Conservation (phyloP, 2,329 filamentous ascomycete genomes). For the Tolypocladium capitatum region DNA sequence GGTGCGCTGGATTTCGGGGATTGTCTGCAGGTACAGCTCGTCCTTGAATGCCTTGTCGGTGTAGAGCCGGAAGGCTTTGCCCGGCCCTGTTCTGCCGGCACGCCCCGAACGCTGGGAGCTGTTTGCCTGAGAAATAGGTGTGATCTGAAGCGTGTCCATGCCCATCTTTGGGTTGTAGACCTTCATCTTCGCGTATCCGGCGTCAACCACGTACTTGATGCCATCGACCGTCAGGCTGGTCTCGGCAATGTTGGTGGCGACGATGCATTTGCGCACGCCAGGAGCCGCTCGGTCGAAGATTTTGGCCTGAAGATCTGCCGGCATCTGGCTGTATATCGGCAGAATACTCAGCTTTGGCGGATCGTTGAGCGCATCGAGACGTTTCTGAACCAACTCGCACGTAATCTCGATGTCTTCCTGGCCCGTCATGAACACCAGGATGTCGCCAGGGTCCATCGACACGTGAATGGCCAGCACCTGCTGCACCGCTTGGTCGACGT, state of each 20-base stretch:
- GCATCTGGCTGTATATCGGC: slow-evolving; percentile 99
- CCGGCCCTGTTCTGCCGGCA: slow-evolving; percentile 85
- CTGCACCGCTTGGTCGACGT: slow-evolving; percentile 92
- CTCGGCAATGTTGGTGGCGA: slow-evolving; percentile 96
- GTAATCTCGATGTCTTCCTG: slow-evolving; percentile 98
- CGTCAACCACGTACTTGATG: slow-evolving; percentile 98
- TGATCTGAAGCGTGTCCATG: slow-evolving; percentile 97
- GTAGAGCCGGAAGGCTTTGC: slow-evolving; percentile 87
- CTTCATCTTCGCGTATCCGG: slow-evolving; percentile 92
- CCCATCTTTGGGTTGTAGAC: slow-evolving; percentile 99
- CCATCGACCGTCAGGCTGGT: slow-evolving; percentile 96
- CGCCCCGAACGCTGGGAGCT: slow-evolving; percentile 85
- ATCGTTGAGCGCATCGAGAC: slow-evolving; percentile 79
- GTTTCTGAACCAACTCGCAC: slow-evolving; percentile 81
- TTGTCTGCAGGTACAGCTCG: slow-evolving; percentile 91
- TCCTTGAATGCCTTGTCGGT: slow-evolving; percentile 93
- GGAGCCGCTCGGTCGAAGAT: slow-evolving; percentile 89
- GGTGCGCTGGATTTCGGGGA: slow-evolving; percentile 93
- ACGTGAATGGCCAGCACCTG: slow-evolving; percentile 94
- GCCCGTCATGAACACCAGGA: slow-evolving; percentile 97
- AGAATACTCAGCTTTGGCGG: slow-evolving; percentile 89
- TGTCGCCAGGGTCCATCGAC: slow-evolving; percentile 84
- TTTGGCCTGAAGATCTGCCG: slow-evolving; percentile 90
- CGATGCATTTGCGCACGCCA: slow-evolving; percentile 91
- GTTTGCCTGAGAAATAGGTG: slow-evolving; percentile 94